Base-by-base conservation (phyloP, 2,329 filamentous ascomycete species). In the Trichoderma sp. region DNA sequence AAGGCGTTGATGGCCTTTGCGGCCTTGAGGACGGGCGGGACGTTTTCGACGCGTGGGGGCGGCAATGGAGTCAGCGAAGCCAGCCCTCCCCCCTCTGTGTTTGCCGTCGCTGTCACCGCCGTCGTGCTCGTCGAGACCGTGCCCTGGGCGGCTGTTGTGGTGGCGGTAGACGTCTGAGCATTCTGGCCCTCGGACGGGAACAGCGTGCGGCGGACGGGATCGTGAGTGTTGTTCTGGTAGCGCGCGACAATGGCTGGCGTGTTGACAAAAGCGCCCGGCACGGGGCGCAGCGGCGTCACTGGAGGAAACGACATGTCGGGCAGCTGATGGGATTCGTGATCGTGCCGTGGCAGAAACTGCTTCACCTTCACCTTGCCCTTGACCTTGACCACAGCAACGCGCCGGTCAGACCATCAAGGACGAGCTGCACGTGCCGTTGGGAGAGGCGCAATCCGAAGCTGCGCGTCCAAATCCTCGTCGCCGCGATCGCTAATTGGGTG, bases 1-100 rank as follows among this genome's bases (percentile, higher is more conserved):
- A 92, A 91, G 75, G 90, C 88, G 81, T 97, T 97, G 80, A 99
- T 91, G 24, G 92, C 95, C 75, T 87, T 88, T 61, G 94, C 93
- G 24, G 94, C 96, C 81, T 93, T 92, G 75, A 93, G 88, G 73
- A 97, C 88, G 0, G 93, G 92, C 58, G 89, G 90, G 61, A 92
- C 79, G 71, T 82, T 81, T 57, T 84, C 83, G 12, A 78, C 80
- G 73, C 86, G 85, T 70, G 83, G 81, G 74, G 86, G 83, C 39
- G 85, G 83, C 53, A 82, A 75, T 21, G 81, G 77, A 21, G 76
- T 78, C 32, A 81, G 75, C 6, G 81, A 76, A 53, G 75, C 76
- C 70, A 82, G 71, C 12, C 79, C 76, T 47, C 74, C 77, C 57
- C 79, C 74, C 47, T 74, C 76, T 51, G 76, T 72, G 58, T 78